phyloP scores from a whole-genome alignment of 768 basidiomycete genomes.

The Mycena polygramma region DNA sequence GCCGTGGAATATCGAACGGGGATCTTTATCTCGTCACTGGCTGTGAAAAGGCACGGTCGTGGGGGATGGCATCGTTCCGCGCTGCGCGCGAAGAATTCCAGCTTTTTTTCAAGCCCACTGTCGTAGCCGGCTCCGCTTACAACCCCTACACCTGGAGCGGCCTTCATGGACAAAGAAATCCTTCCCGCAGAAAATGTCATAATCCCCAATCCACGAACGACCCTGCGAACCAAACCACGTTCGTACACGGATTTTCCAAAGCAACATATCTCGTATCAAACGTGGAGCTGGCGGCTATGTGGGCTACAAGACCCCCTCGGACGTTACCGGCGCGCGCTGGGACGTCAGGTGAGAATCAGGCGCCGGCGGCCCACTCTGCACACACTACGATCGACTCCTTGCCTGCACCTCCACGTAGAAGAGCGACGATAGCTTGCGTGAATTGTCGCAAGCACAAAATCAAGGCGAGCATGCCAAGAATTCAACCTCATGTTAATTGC shows the following conservation, averaged over 20 bases:
- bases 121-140: neutral
- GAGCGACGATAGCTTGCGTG: slow-evolving; percentile 67
- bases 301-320: too few species aligned
- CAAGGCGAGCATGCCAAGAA: slow-evolving; percentile 53
- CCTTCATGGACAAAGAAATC: neutral
- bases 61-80: neutral
- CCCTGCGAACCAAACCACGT: neutral
- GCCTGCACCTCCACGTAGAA: too few species aligned
- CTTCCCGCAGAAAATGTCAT: neutral
- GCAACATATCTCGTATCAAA: too few species aligned
- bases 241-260: neutral
- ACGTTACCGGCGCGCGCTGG: too few species aligned
- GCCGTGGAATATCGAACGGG: neutral
- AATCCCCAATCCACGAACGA: neutral
- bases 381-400: too few species aligned
- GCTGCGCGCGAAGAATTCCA: neutral
- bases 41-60: neutral
- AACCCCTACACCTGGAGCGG: neutral
- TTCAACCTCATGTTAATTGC: slow-evolving; percentile 6
- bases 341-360: too few species aligned
- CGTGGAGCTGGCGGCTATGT: too few species aligned
- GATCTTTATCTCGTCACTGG: slow-evolving; percentile 1
- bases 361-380: too few species aligned
- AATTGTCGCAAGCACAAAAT: slow-evolving; percentile 70
- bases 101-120: neutral